phyloP scores from a whole-genome alignment of 768 basidiomycete species.

The Panellus pusillus region DNA sequence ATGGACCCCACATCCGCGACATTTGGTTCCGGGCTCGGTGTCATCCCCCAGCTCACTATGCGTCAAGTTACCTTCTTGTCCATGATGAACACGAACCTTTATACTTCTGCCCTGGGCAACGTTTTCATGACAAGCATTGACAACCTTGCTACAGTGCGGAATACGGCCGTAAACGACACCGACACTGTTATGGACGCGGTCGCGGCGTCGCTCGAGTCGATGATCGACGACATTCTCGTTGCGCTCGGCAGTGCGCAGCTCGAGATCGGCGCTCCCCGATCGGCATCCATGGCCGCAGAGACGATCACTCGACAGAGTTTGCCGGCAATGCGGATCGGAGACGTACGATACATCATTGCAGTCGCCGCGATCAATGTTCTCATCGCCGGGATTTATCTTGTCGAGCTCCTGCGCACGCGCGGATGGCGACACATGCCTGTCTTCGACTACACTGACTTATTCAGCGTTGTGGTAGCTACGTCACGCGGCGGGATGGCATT shows the following conservation, averaged over 20 bases:
- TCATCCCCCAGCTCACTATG: neutral
- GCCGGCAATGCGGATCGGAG: neutral
- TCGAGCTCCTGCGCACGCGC: neutral
- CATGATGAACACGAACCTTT: neutral
- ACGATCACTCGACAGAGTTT: neutral
- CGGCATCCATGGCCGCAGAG: neutral
- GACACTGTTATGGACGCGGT: neutral
- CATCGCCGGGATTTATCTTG: neutral
- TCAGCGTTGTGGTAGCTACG: neutral
- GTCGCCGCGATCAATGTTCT: neutral
- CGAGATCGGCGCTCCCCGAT: neutral
- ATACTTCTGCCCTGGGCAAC: neutral
- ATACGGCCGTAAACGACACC: neutral
- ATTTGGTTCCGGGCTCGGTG: neutral
- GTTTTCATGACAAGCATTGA: neutral
- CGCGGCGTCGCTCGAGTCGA: neutral
- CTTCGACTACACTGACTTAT: neutral
- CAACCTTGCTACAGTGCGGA: neutral
- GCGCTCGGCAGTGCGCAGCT: neutral
- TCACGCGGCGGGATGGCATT: neutral
- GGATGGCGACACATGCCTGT: neutral
- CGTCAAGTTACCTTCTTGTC: neutral
- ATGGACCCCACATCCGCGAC: neutral
- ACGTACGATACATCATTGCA: neutral
- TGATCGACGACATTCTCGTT: neutral